Base-by-base conservation (phyloP, 1,284 basidiomycete genomes). In the Trichosporon ovoides region DNA sequence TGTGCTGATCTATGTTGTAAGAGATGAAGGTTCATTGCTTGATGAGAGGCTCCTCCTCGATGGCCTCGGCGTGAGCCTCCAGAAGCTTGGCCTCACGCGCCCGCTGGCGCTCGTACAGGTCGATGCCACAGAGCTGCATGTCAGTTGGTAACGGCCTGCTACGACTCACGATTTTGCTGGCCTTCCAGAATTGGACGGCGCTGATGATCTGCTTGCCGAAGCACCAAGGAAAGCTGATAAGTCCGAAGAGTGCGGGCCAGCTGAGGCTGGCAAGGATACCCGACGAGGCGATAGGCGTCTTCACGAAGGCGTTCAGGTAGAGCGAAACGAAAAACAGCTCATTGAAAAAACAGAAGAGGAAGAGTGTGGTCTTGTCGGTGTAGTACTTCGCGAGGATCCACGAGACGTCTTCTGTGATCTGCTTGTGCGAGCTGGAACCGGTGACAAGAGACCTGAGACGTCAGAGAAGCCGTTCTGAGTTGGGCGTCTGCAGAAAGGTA, bases 151-250 rank as follows among this genome's bases (percentile, higher is more conserved):
- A 24, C 5, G 28, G 19, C 40, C 14, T 16, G 19, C 28, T 2
- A 20, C 28, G 19, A 74, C 77, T 65, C 43, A 78, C 77, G 67
- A 95, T 89, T 81, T 98, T 98, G 66, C 89, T 89, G 24, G 95
- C 95, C 77, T 98, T 99, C 94, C 94, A 98, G 66, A 98, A 86
- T 77, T 99, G 96, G 7, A 99, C 93, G 46, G 89, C 78, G 76
- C 97, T 98, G 80, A 99, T 91, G 61, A 95, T 71, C 76, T 98
- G 97, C 82, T 98, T 99, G 62, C 82, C 77, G 11, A 85, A 72
- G 71, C 86, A 95, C 57, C 97, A 80, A 1, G 87, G 89, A 68
- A 83, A 82, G 37, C 83, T 87, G 52, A 85, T 19, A 18, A 80
- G 65, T 0, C 88, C 92, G 61, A 94, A 76, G 10, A 88, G 68